Evolutionary conservation across 352 stramenopile genomes (phyloP).

Genomic region (Pythium monospermum): DNA sequence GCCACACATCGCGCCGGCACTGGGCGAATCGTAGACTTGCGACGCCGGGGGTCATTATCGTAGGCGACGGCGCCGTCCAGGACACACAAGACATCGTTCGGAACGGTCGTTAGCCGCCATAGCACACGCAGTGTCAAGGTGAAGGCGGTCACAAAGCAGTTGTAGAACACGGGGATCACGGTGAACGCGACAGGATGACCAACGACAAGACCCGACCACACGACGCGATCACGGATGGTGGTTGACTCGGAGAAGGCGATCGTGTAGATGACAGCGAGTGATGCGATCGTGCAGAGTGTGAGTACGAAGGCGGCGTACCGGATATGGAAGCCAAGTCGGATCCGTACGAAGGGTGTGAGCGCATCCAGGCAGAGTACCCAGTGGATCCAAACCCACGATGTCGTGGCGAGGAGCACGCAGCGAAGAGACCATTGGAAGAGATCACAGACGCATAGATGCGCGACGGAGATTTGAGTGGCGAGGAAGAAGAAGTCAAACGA

Average conservation of each 20-base stretch:
- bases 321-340: not conserved
- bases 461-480: constrained; percentile 9
- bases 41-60: constrained; percentile 15
- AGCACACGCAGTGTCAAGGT: constrained; percentile 5
- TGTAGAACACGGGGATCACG: constrained; percentile 12
- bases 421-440: constrained; percentile 10
- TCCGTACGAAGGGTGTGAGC: constrained; percentile 1
- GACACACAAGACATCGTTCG: constrained; percentile 8
- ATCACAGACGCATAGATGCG: constrained; percentile 11
- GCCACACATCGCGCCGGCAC: too few relatives aligned
- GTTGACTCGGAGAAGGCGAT: constrained; percentile 1
- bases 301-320: not conserved
- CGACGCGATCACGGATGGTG: constrained; percentile 1
- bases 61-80: constrained; percentile 11
- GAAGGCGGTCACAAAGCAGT: constrained; percentile 9
- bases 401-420: not conserved
- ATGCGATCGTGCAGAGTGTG: not conserved
- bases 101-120: constrained; percentile 5
- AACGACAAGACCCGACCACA: constrained; percentile 2
- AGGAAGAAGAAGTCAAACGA: constrained; percentile 24
- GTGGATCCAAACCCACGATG: constrained; percentile 9
- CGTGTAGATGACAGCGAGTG: not conserved
- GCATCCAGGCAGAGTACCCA: constrained; percentile 9
- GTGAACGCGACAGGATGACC: not conserved
- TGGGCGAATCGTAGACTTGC: too few relatives aligned